Evolutionary conservation across 176 grass and related monocot species (phyloP), one percentile per base, ranked within the genome.

Genomic region (Melocanna baccifera): DNA sequence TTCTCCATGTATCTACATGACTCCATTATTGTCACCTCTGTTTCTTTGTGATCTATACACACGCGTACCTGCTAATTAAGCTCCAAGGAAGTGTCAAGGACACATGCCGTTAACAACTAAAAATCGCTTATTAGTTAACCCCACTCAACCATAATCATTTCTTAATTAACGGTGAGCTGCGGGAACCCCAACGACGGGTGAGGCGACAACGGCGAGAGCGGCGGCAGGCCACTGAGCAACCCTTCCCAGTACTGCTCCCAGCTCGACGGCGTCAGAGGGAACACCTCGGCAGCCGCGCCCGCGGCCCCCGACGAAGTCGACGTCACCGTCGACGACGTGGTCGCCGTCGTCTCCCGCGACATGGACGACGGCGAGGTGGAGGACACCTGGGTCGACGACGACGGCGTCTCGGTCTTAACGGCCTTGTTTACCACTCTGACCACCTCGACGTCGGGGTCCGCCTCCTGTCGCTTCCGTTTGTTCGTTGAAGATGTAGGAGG

Each of bases 141-240:
- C 26, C 75, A 23, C 18, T 71, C 3, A 45, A 56, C 36, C 18
- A 67, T 42, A 29, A 2, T n/a, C 53, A 19, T 12, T 16, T 22
- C 63, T 83, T 69, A 85, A 70, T 26, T 86, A 51, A 94, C 89
- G 14, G 59, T 85, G 22, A 90, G 85, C 39, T 77, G 89, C 32
- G 67, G 69, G 40, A 86, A 96, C 36, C 83, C 88, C 15, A 89
- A 11, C 26, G 85, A 2, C 15, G 73, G 79, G 42, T 82, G 62
- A 6, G 88, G 88, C 67, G 88, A 92, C 64, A 89, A 20, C 15
- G 90, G 88, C 40, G 90, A 90, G 3, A 94, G 74, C 55, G 71
- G 84, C 32, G 80, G 69, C 89, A 90, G 52, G 34, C 75, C 41
- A 0, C 83, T 73, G 15, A 91, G 55, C 46, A 89, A 25, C 29